Evolutionary conservation across 306 rosid genomes (phyloP), one percentile per base, ranked within the genome.

Genomic region (Coriaria nepalensis): DNA sequence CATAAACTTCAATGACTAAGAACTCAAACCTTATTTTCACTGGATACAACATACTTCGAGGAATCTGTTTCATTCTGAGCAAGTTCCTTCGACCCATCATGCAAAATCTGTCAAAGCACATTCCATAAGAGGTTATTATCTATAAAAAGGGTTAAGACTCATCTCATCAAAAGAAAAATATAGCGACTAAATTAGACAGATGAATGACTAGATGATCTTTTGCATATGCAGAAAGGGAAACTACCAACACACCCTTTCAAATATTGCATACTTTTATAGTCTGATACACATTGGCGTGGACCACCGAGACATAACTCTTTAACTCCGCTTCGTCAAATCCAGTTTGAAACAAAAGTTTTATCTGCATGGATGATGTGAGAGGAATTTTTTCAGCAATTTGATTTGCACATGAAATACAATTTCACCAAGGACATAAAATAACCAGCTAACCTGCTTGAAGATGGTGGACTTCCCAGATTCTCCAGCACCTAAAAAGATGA

Each of bases 221-320:
- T 44, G 68, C 63, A 68, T 59, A 65, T 71, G 61, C 80, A 56
- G 61, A 74, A 75, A 73, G 85, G 85, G 82, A 84, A 79, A 79
- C 74, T 73, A 90, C 82, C 76, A 85, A 90, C 95, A 90, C 94
- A 90, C 94, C 98, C 98, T 90, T 81, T 90, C 87, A 79, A 85
- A 75, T 79, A 82, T 85, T 92, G 93, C 98, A 62, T 92, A 92
- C 98, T 92, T 92, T 92, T 92, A 92, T 92, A 74, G 96, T 92
- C 96, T 92, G 98, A 82, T 79, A 92, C 68, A 85, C 93, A 43
- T 92, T 92, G 69, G 98, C 98, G 60, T 92, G 98, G 68, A 90
- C 80, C 78, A 92, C 94, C 36, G 96, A 75, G 58, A 72, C 65
- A 64, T 85, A 90, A 76, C 94, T 77, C 75, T 75, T 79, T 63